phyloP scores from a whole-genome alignment of 176 grass and related monocot genomes.

The Lolium multiflorum region DNA sequence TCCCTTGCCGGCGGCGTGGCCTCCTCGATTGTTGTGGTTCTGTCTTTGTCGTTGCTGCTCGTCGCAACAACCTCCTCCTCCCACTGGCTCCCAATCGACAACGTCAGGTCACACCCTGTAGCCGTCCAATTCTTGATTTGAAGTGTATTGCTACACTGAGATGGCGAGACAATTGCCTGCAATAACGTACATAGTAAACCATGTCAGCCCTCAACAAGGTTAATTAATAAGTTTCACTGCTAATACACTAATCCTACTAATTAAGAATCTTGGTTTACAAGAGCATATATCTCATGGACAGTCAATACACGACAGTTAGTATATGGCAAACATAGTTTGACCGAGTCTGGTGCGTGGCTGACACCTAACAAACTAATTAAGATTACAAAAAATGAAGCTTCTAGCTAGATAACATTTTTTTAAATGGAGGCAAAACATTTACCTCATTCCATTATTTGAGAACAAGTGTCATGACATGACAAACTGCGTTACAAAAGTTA shows the following conservation, averaged over 20 bases:
- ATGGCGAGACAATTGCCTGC: conserved; percentile 9
- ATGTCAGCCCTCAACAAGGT: not conserved
- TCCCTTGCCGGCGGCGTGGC: not conserved
- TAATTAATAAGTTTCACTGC: not conserved
- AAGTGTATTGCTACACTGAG: not conserved
- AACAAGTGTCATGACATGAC: too few relatives aligned
- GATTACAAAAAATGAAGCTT: too few relatives aligned
- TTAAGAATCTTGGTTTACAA: not conserved
- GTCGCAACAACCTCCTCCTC: conserved; percentile 13
- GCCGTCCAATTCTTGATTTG: not conserved
- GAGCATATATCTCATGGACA: not conserved
- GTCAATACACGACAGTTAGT: conserved; percentile 41
- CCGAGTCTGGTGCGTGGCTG: not conserved
- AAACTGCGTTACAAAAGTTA: too few relatives aligned
- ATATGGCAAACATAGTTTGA: conserved; percentile 27
- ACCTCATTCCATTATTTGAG: too few relatives aligned
- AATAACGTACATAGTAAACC: not conserved
- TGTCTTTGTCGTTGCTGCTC: conserved; percentile 35
- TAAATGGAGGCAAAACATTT: too few relatives aligned
- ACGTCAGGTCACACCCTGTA: conserved; percentile 37
- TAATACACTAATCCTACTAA: not conserved
- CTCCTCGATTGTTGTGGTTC: conserved; percentile 45
- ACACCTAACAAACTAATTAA: conserved; percentile 24
- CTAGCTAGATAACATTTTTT: too few relatives aligned
- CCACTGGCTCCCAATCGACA: conserved; percentile 33